Conservation (phyloP, 805 yeast genomes). For the Torulaspora microellipsoides region DNA sequence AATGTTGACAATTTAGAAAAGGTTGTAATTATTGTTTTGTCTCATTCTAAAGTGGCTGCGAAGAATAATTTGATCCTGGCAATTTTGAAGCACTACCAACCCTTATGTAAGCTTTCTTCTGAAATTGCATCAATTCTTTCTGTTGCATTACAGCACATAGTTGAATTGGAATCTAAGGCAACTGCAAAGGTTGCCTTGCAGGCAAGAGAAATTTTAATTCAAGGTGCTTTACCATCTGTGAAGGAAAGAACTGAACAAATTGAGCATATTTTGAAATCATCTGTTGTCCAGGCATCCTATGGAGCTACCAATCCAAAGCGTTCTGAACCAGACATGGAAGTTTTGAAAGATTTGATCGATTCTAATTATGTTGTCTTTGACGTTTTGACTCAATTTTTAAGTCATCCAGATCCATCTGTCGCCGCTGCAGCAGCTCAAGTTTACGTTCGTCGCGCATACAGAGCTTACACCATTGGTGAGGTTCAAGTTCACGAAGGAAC, state of each 20-base stretch:
- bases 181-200: constrained; percentile 91
- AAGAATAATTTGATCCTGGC: constrained; percentile 88
- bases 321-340: constrained; percentile 73
- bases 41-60: constrained; percentile 90
- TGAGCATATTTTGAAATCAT: constrained; percentile 88
- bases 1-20: constrained; percentile 67
- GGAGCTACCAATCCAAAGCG: constrained; percentile 79
- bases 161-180: constrained; percentile 83
- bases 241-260: constrained; percentile 95
- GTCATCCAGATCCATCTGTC: constrained; percentile 78
- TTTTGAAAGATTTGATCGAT: constrained; percentile 88
- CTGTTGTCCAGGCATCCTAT: constrained; percentile 84
- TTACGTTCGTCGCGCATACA: constrained; percentile 91
- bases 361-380: constrained; percentile 95
- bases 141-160: constrained; percentile 68
- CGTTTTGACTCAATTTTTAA: constrained; percentile 87
- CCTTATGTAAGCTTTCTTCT: constrained; percentile 67
- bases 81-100: constrained; percentile 76
- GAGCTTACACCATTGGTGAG: constrained; percentile 87
- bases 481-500: constrained; percentile 55
- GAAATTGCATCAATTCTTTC: constrained; percentile 65
- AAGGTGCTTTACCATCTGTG: constrained; percentile 93
- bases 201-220: constrained; percentile 94
- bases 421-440: constrained; percentile 96
- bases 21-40: constrained; percentile 70